phyloP scores from a whole-genome alignment of 2,329 filamentous ascomycete species.

The Hypoxylon sp. region DNA sequence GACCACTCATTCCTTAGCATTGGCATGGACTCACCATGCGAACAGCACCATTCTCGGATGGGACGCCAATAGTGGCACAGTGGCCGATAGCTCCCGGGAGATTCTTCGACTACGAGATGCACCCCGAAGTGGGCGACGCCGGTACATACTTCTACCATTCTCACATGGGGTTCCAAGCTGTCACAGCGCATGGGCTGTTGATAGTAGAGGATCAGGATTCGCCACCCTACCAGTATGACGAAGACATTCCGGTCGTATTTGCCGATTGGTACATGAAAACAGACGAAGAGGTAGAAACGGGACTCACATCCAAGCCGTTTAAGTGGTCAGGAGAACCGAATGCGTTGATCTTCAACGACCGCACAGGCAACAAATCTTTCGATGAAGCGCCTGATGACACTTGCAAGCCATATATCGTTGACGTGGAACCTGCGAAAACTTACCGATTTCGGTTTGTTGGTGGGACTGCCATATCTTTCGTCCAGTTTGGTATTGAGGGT shows the following conservation, averaged over 20 bases:
- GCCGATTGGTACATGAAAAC: slow-evolving; percentile 69
- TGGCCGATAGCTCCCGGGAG: slow-evolving; percentile 73
- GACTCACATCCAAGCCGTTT: slow-evolving; percentile 64
- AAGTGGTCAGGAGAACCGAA: slow-evolving; percentile 71
- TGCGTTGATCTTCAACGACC: slow-evolving; percentile 70
- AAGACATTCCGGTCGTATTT: slow-evolving; percentile 68
- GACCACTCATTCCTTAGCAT: slow-evolving; percentile 60
- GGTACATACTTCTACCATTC: slow-evolving; percentile 79
- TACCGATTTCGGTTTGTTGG: slow-evolving; percentile 74
- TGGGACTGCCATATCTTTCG: slow-evolving; percentile 66
- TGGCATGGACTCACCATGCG: slow-evolving; percentile 75
- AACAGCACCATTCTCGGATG: slow-evolving; percentile 73
- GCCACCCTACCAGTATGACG: slow-evolving; percentile 71
- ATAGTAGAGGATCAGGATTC: slow-evolving; percentile 66
- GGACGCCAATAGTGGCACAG: slow-evolving; percentile 70
- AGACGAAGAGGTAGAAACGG: slow-evolving; percentile 65
- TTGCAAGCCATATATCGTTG: slow-evolving; percentile 65
- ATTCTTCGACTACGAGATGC: slow-evolving; percentile 77
- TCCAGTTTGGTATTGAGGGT: slow-evolving; percentile 67
- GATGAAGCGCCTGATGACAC: slow-evolving; percentile 52
- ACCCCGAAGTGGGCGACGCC: slow-evolving; percentile 63
- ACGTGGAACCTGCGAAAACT: slow-evolving; percentile 70
- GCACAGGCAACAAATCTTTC: slow-evolving; percentile 58
- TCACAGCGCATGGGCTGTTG: slow-evolving; percentile 68
- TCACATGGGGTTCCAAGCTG: slow-evolving; percentile 73